These are phyloP conservation scores for Trypanosoma avium DNA, from an alignment of 208 protist species.

Conservation along the genomic window DNA sequence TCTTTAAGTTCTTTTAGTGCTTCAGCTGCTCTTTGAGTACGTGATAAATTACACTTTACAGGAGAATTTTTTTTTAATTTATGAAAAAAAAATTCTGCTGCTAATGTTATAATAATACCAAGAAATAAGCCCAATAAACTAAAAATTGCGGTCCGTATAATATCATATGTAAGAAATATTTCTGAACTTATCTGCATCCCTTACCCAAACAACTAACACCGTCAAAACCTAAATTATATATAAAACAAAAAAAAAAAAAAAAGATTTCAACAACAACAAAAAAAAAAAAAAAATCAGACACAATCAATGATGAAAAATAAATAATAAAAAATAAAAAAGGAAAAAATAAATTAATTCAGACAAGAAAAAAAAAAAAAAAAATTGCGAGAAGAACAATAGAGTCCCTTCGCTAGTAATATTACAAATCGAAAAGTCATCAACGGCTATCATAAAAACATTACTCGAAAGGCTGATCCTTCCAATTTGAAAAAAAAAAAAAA, in stretches of 20 bases:
- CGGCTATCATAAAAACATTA: too few species aligned
- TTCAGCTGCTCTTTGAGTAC: conserved; percentile 20
- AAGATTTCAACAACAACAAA: neutral
- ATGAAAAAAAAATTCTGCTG: neutral
- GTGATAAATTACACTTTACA: neutral
- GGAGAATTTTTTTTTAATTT: neutral
- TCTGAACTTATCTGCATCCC: conserved; percentile 1
- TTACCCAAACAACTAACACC: neutral
- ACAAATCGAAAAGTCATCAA: too few species aligned
- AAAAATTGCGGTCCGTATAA: neutral
- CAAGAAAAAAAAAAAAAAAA: neutral
- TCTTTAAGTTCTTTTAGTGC: conserved; percentile 19
- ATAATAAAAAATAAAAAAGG: neutral
- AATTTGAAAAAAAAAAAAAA: neutral
- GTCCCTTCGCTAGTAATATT: too few species aligned
- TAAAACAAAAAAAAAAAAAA: conserved; percentile 2
- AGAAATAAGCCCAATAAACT: conserved; percentile 15
- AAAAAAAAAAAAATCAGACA: neutral
- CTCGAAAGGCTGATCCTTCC: too few species aligned
- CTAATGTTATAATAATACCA: neutral
- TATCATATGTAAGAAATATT: neutral
- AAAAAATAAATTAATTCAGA: neutral
- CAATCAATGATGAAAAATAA: neutral
- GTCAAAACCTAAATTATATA: neutral
- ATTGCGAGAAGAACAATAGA: too few species aligned